phyloP scores from a whole-genome alignment of 2,329 filamentous ascomycete genomes.

The Colletotrichum viniferum region DNA sequence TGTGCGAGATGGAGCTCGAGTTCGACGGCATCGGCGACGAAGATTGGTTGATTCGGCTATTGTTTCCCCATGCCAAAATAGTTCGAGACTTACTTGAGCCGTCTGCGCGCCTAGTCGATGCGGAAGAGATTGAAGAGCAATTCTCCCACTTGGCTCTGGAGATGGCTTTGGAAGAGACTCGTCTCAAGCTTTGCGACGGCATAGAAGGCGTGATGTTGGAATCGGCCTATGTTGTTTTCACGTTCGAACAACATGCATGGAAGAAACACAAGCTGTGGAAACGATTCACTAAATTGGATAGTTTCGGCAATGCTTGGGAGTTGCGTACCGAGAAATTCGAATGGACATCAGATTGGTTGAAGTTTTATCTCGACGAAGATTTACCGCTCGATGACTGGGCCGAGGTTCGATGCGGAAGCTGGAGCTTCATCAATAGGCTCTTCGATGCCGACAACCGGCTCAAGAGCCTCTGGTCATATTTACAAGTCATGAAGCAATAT shows the following conservation, averaged over 20 bases:
- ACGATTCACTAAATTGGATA: too few relatives aligned
- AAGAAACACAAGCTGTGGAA: not conserved
- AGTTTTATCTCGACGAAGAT: fast-evolving
- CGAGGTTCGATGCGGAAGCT: not conserved
- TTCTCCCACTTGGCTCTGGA: not conserved
- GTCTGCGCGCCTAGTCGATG: too few relatives aligned
- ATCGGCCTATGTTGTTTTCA: fast-evolving
- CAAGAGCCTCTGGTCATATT: fast-evolving
- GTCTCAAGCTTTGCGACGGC: not conserved
- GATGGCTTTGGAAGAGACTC: fast-evolving
- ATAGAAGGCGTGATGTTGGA: not conserved
- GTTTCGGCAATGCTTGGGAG: too few relatives aligned
- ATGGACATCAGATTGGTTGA: not conserved
- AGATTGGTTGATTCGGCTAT: too few relatives aligned
- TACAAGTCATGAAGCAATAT: fast-evolving
- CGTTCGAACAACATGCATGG: not conserved
- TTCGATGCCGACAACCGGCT: not conserved
- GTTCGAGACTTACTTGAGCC: too few relatives aligned
- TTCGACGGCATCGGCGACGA: too few relatives aligned
- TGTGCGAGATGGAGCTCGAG: too few relatives aligned
- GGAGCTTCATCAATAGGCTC: fast-evolving
- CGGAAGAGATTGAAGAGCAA: not conserved
- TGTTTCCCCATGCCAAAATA: too few relatives aligned
- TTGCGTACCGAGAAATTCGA: not conserved
- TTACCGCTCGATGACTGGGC: fast-evolving